Evolutionary conservation across 305 asterid genomes (phyloP), one percentile per base, ranked within the genome.

Genomic region (Petunia hybrid): DNA sequence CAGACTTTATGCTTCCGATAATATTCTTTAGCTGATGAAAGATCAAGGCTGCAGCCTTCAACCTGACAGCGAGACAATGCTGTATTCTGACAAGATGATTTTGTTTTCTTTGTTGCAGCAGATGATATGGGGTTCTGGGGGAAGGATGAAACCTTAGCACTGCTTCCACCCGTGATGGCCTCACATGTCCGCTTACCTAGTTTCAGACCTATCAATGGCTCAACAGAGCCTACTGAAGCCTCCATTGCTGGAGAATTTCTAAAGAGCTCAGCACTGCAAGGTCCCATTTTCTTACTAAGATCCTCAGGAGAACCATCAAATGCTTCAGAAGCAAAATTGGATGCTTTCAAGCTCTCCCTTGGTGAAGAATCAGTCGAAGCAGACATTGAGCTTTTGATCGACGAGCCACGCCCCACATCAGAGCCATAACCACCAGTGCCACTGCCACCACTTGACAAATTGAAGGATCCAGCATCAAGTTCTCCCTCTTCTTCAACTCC

Each of bases 1-100:
- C 98, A 95, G 62, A 93, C 97, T 80, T 88, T 87, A 82, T 95
- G 98, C 87, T 92, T 93, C 39, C 94, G 90, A 70, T 95, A 97
- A 87, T 95, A 93, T 36, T 90, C 95, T 85, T 94, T 94, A 80
- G 97, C 94, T 12, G 91, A 82, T 42, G 97, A 90, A 67, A 94
- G 97, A 84, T 91, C 98, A 40, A 85, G 74, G 76, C 89, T 88
- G 90, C 98, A 91, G 80, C 95, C 97, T 85, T 93, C 97, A 61
- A 93, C 99, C 79, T 88, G 86, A 85, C 98, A 95, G 40, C 85
- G 90, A 4, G 91, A 89, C 13, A 84, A 77, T 16, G 85, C 80
- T 12, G 83, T 83, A 81, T 77, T 85, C 82, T 78, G 92, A 83
- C 83, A 84, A 31, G 88, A 67, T 5, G 89, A 78, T 82, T 87